Evolutionary conservation across 768 basidiomycete species (phyloP).

Genomic region (Tulasnella sp.): DNA sequence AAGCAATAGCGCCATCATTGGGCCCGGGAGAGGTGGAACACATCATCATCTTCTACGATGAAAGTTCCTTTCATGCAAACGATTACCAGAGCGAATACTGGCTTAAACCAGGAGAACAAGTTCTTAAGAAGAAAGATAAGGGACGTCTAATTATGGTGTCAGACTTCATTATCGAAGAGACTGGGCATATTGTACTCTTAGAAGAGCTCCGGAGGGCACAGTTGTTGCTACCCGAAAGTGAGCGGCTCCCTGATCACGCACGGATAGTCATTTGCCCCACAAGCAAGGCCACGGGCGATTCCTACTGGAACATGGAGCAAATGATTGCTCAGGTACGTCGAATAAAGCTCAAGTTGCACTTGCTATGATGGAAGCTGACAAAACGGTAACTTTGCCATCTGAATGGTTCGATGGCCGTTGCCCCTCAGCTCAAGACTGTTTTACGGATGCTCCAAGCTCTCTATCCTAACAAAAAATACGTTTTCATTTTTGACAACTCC

Average conservation of each 20-base stretch:
- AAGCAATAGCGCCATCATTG: not conserved
- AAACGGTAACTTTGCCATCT: not conserved
- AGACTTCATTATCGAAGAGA: constrained; percentile 18
- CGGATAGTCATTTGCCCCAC: constrained; percentile 1
- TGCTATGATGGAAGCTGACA: not conserved
- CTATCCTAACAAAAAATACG: constrained; percentile 29
- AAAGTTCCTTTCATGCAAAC: constrained; percentile 13
- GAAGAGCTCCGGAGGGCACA: not conserved
- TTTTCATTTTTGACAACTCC: constrained; percentile 34
- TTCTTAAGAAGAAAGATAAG: constrained; percentile 12
- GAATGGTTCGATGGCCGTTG: not conserved
- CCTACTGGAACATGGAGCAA: constrained; percentile 32
- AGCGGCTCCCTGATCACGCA: not conserved
- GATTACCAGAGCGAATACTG: constrained; percentile 4
- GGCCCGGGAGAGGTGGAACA: not conserved
- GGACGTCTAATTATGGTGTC: constrained; percentile 18
- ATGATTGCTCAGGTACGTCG: constrained; percentile 30
- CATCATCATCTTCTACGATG: not conserved
- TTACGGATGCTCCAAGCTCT: constrained; percentile 27
- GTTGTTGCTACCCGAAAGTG: not conserved
- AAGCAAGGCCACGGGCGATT: constrained; percentile 27
- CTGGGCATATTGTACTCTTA: not conserved
- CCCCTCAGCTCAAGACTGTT: constrained; percentile 3
- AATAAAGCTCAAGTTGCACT: not conserved
- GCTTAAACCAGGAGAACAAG: not conserved